Conservation (phyloP, 2,329 filamentous ascomycete genomes). For the Raffaelea ambrosiae region DNA sequence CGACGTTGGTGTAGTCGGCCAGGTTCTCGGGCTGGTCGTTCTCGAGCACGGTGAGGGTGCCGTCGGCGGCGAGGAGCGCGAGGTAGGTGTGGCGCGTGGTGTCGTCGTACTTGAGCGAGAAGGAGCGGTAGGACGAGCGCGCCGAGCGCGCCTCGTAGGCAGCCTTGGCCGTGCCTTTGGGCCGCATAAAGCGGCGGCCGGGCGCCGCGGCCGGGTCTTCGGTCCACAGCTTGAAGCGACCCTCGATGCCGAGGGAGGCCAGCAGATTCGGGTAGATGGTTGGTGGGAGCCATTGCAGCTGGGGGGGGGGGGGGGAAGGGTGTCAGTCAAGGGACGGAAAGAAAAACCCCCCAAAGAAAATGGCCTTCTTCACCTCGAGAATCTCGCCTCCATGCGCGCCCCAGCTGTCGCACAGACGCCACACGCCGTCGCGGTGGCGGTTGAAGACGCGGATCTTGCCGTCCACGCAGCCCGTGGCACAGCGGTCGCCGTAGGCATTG, state of each 20-base stretch:
- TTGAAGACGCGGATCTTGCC: constrained; percentile 91
- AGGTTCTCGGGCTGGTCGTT: constrained; percentile 78
- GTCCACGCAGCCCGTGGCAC: constrained; percentile 84
- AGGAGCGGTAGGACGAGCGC: constrained; percentile 65
- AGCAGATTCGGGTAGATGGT: constrained; percentile 80
- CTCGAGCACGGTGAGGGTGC: constrained; percentile 71
- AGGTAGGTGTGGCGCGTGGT: constrained; percentile 75
- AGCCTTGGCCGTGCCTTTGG: constrained; percentile 32
- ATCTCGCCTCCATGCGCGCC: constrained; percentile 85
- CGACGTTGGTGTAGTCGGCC: constrained; percentile 64
- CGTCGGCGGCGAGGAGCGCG: constrained; percentile 70
- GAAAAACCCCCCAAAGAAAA: too few relatives aligned
- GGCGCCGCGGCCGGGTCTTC: constrained; percentile 77
- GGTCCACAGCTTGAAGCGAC: constrained; percentile 85
- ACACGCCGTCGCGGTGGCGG: constrained; percentile 66
- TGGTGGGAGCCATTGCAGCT: constrained; percentile 91
- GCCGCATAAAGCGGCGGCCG: constrained; percentile 72
- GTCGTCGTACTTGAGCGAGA: constrained; percentile 77
- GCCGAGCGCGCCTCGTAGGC: constrained; percentile 49
- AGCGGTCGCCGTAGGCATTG: constrained; percentile 86
- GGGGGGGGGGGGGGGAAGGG: too few relatives aligned
- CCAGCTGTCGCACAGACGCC: constrained; percentile 81
- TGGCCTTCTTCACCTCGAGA: constrained; percentile 53
- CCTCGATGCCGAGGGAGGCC: constrained; percentile 81
- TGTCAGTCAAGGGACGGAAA: too few relatives aligned